Evolutionary conservation across 2,329 filamentous ascomycete species (phyloP).

Genomic region (Exserohilum turcica): DNA sequence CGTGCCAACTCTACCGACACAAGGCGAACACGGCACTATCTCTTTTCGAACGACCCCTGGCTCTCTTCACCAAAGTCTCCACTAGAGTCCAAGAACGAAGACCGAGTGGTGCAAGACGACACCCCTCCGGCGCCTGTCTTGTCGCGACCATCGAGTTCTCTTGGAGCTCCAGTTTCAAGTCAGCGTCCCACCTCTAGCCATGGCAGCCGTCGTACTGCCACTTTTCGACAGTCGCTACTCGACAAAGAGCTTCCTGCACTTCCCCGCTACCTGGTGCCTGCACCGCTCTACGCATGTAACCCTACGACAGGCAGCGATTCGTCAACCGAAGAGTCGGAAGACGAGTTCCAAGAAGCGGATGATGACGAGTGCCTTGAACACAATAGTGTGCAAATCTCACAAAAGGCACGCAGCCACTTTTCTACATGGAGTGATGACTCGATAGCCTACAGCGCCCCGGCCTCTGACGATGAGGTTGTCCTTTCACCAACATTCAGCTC

Average conservation of each 20-base stretch:
- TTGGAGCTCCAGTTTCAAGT: constrained; percentile 20
- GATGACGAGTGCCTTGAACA: constrained; percentile 20
- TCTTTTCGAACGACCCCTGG: constrained; percentile 39
- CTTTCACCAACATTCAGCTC: constrained; percentile 44
- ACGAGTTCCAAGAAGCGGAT: constrained; percentile 20
- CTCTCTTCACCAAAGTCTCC: constrained; percentile 30
- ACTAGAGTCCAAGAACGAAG: constrained; percentile 17
- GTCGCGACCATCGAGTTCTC: constrained; percentile 19
- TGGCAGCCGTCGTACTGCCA: constrained; percentile 21
- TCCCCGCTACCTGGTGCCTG: constrained; percentile 36
- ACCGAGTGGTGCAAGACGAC: constrained; percentile 21
- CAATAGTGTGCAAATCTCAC: constrained; percentile 13
- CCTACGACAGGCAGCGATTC: constrained; percentile 12
- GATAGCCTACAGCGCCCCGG: constrained; percentile 27
- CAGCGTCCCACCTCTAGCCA: constrained; percentile 40
- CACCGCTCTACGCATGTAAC: constrained; percentile 37
- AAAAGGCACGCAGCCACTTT: constrained; percentile 40
- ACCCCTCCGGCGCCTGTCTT: constrained; percentile 29
- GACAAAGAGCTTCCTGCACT: constrained; percentile 41
- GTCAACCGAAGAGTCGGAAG: constrained; percentile 12
- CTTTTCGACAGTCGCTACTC: constrained; percentile 22
- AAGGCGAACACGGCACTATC: constrained; percentile 28
- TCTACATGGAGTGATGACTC: constrained; percentile 42
- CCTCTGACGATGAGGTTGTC: constrained; percentile 31
- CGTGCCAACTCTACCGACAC: constrained; percentile 42